A percentile compares a stretch with the other conserved stretches of the same genome.
phyloP scores from a whole-genome alignment of 2,329 filamentous ascomycete genomes.

The Nothopassalora personata region DNA sequence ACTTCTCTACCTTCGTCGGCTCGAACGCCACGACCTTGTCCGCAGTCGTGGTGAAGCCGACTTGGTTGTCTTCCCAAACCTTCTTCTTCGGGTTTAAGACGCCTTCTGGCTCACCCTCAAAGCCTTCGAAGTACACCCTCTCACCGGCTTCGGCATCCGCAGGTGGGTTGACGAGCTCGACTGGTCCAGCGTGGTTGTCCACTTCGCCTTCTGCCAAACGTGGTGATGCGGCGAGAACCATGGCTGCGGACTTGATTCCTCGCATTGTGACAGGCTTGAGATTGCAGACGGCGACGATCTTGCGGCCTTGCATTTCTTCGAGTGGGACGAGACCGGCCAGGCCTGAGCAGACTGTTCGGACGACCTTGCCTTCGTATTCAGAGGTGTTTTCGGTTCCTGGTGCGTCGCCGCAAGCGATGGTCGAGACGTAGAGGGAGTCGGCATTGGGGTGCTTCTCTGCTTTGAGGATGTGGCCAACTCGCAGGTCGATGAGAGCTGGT shows the following conservation, averaged over 20 bases:
- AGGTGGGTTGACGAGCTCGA: conserved; percentile 86
- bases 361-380: conserved; percentile 85
- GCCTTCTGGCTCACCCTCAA: conserved; percentile 86
- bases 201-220: conserved; percentile 72
- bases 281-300: conserved; percentile 93
- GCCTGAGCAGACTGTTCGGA: conserved; percentile 93
- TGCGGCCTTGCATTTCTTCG: conserved; percentile 93
- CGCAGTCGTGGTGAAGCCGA: conserved; percentile 87
- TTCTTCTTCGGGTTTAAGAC: conserved; percentile 99
- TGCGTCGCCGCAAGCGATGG: conserved; percentile 87
- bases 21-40: conserved; percentile 81
- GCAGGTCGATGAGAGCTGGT: conserved; percentile 83
- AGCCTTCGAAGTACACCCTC: conserved; percentile 88
- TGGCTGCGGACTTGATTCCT: conserved; percentile 72
- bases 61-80: conserved; percentile 95
- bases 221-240: conserved; percentile 96
- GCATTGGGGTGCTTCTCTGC: conserved; percentile 93
- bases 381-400: conserved; percentile 81
- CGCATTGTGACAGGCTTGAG: conserved; percentile 99
- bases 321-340: conserved; percentile 89
- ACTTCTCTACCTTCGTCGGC: conserved; percentile 66
- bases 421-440: conserved; percentile 91
- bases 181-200: conserved; percentile 79
- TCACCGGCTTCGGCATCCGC: conserved; percentile 75
- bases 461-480: conserved; percentile 95